These are phyloP conservation scores for Centella asiatica DNA, from an alignment of 129 eudicot genomes.

Conservation along the genomic window DNA sequence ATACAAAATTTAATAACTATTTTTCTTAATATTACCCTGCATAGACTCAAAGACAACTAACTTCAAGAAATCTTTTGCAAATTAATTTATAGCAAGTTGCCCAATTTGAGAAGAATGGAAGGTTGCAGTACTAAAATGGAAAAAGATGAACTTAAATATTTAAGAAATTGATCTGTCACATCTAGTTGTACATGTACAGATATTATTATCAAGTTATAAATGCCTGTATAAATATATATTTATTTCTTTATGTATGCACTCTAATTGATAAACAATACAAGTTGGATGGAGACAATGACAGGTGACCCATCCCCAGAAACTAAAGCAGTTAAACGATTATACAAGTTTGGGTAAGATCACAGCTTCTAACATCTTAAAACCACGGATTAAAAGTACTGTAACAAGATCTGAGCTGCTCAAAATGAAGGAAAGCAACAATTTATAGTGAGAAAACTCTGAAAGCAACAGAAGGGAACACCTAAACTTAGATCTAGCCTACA, in stretches of 20 bases:
- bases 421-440: neutral
- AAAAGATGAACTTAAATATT: neutral
- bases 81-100: neutral
- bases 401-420: neutral
- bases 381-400: neutral
- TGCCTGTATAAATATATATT: neutral
- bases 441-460: no score
- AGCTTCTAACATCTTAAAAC: neutral
- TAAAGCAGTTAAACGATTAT: neutral
- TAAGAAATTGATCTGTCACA: neutral
- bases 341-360: neutral
- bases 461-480: neutral
- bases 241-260: neutral
- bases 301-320: no score
- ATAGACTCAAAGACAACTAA: neutral
- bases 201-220: neutral
- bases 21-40: neutral
- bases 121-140: neutral
- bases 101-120: neutral
- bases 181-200: neutral
- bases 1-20: neutral
- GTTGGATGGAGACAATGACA: no score
- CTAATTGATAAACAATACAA: neutral
- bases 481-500: neutral
- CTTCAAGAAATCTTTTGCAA: neutral